phyloP scores from a whole-genome alignment of 2,329 filamentous ascomycete genomes.

The Talaromyces sp. region DNA sequence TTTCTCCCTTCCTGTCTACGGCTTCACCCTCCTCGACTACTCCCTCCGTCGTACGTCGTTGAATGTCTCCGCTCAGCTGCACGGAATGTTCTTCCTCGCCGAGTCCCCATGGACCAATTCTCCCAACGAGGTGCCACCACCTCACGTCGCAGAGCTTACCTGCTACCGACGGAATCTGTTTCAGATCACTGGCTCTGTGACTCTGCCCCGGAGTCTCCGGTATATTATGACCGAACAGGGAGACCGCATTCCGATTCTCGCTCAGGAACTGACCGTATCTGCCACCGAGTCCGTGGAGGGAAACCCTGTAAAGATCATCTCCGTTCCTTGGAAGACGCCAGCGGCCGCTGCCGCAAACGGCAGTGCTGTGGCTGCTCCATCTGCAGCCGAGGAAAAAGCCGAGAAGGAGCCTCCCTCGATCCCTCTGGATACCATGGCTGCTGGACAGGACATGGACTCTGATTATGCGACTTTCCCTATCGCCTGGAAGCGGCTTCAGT shows the following conservation, averaged over 20 bases:
- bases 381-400: constrained; percentile 53
- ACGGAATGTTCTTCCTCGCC: constrained; percentile 67
- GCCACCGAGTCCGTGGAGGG: constrained; percentile 94
- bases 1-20: constrained; percentile 63
- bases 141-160: constrained; percentile 68
- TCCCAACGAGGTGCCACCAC: constrained; percentile 51
- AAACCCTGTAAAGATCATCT: constrained; percentile 87
- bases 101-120: constrained; percentile 61
- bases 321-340: constrained; percentile 96
- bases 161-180: constrained; percentile 96
- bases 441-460: constrained; percentile 66
- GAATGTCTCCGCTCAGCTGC: constrained; percentile 59
- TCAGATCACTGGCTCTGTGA: constrained; percentile 87
- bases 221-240: constrained; percentile 80
- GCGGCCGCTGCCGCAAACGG: constrained; percentile 68
- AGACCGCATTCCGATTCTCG: constrained; percentile 13
- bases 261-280: constrained; percentile 79
- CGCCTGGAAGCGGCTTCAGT: constrained; percentile 89
- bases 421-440: constrained; percentile 63
- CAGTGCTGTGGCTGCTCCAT: constrained; percentile 52
- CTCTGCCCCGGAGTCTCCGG: constrained; percentile 70
- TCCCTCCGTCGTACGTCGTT: constrained; percentile 54
- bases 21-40: constrained; percentile 59
- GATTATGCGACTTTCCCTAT: constrained; percentile 90
- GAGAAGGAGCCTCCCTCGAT: constrained; percentile 86